Conservation (phyloP, 345 rosid genomes). For the Aquilaria malaccensis region DNA sequence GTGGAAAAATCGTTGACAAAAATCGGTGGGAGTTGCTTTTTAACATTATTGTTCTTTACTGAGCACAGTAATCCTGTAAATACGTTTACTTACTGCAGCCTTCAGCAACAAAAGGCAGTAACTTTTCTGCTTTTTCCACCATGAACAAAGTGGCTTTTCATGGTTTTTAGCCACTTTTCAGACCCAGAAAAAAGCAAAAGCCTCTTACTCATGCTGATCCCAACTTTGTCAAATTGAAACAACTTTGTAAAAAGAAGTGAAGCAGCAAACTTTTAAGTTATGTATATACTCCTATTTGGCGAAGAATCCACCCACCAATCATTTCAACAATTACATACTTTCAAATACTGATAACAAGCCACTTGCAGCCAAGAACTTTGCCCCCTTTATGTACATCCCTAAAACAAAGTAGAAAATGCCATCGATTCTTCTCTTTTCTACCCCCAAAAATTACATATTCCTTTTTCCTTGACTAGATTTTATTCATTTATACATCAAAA, state of each 20-base stretch:
- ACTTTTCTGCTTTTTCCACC: too few relatives aligned
- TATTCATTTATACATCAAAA: conserved; percentile 45
- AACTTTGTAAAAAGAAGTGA: conserved; percentile 21
- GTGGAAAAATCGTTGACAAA: too few relatives aligned
- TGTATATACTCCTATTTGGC: conserved; percentile 4
- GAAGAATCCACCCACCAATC: conserved; percentile 23
- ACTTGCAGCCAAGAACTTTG: conserved; percentile 21
- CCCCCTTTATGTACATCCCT: conserved; percentile 43
- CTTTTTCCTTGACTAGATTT: conserved; percentile 23
- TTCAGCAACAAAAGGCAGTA: too few relatives aligned
- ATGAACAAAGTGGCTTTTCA: too few relatives aligned
- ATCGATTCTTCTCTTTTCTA: conserved; percentile 21
- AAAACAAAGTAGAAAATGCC: conserved; percentile 18
- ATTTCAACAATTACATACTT: conserved; percentile 36
- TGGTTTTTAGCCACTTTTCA: too few relatives aligned
- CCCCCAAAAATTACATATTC: conserved; percentile 18
- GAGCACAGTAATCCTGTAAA: too few relatives aligned
- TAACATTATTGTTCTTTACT: too few relatives aligned
- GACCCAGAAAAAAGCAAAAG: too few relatives aligned
- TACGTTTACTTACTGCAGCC: too few relatives aligned
- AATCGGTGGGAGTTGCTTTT: too few relatives aligned
- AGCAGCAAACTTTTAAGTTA: conserved; percentile 19
- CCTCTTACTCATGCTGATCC: too few relatives aligned
- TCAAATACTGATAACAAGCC: conserved; percentile 14
- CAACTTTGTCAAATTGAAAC: background rate